Conservation (phyloP, 1,284 basidiomycete species). For the Pulveroboletus sp. region DNA sequence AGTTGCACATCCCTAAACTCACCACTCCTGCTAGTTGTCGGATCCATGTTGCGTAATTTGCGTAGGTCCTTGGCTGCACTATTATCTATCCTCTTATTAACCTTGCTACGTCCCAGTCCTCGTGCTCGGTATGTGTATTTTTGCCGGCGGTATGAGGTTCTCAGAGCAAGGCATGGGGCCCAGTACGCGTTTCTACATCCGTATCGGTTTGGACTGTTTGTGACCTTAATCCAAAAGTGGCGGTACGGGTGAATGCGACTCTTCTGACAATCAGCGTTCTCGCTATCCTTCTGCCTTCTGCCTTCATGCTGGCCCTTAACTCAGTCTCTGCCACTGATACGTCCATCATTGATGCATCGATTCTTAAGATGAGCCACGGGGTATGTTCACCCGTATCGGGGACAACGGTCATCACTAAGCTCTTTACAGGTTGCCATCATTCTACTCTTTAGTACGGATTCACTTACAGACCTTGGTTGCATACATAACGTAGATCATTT, state of each 20-base stretch:
- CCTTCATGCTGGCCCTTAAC: conserved; percentile 47
- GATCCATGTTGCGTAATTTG: conserved; percentile 79
- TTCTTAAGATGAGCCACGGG: conserved; percentile 76
- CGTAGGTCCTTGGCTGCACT: conserved; percentile 39
- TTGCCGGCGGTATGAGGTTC: conserved; percentile 74
- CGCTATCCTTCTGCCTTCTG: conserved; percentile 77
- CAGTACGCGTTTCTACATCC: conserved; percentile 42
- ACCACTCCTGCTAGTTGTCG: conserved; percentile 52
- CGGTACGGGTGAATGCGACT: conserved; percentile 77
- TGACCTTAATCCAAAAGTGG: conserved; percentile 42
- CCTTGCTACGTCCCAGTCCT: conserved; percentile 42
- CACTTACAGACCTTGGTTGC: not conserved
- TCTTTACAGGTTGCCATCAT: conserved; percentile 64
- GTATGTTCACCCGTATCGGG: conserved; percentile 43
- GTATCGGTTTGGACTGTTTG: conserved; percentile 1
- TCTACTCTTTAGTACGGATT: conserved; percentile 65
- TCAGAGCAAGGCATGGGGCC: conserved; percentile 73
- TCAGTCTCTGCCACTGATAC: conserved; percentile 34
- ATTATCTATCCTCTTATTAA: not conserved
- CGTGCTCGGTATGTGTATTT: conserved; percentile 76
- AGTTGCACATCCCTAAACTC: conserved; percentile 26
- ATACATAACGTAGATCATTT: conserved; percentile 1
- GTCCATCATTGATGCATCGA: conserved; percentile 40
- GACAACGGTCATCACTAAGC: conserved; percentile 7
- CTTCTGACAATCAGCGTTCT: conserved; percentile 77